Conservation (phyloP, 73 alveolate genomes). For the Uronychia binucleata region DNA sequence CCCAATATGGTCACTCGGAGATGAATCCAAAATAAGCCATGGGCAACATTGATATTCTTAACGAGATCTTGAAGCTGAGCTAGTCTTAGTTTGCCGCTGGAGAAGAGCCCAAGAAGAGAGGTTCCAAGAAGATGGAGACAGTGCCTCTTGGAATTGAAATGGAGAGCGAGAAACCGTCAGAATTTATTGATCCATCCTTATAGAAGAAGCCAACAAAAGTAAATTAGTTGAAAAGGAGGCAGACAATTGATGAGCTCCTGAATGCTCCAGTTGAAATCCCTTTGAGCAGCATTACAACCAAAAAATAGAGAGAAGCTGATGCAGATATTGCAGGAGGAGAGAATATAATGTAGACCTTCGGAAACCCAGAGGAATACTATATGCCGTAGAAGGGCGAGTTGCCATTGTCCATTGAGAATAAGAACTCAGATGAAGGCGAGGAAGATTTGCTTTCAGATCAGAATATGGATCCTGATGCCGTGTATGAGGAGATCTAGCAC, state of each 20-base stretch:
- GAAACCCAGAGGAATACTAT: not conserved
- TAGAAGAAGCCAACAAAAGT: too few relatives aligned
- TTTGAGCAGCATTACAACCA: too few relatives aligned
- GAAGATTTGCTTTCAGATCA: not conserved
- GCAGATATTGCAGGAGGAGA: too few relatives aligned
- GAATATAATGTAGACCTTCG: too few relatives aligned
- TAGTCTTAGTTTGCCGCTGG: not conserved
- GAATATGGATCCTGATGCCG: not conserved
- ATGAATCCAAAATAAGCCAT: not conserved
- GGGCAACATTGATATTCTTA: not conserved
- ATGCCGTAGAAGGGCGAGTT: not conserved
- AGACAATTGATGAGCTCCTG: not conserved
- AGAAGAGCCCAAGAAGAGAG: not conserved
- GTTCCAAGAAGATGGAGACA: not conserved
- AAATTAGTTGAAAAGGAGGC: slow-evolving; percentile 3
- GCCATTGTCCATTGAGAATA: not conserved
- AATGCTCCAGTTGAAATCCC: not conserved
- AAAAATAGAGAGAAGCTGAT: too few relatives aligned
- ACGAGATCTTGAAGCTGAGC: not conserved
- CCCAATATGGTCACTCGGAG: not conserved
- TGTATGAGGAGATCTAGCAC: not conserved
- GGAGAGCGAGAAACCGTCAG: not conserved
- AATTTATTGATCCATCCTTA: too few relatives aligned
- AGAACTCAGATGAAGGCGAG: not conserved
- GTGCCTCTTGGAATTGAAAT: not conserved